A percentile compares a stretch with the other conserved stretches of the same genome.
Evolutionary conservation across 2,329 filamentous ascomycete genomes (phyloP).

Genomic region (Epichloe uncinata): DNA sequence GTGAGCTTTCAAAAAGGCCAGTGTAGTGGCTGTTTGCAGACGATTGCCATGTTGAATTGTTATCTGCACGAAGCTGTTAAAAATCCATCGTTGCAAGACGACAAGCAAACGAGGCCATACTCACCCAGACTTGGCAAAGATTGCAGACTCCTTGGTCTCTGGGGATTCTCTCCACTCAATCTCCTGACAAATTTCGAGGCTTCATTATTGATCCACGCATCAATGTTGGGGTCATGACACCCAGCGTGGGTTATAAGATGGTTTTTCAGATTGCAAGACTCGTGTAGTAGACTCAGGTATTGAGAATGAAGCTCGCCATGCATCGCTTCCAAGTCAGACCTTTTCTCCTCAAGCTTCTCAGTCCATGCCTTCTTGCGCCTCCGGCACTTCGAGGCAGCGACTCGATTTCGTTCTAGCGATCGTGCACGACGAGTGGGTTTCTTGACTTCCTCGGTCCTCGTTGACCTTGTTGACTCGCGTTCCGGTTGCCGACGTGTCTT

Average conservation of each 20-base stretch:
- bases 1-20: background rate
- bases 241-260: slow-evolving; percentile 37
- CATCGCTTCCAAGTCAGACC: slow-evolving; percentile 28
- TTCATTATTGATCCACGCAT: slow-evolving; percentile 39
- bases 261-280: slow-evolving; percentile 35
- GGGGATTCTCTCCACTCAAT: background rate
- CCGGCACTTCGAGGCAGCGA: slow-evolving; percentile 62
- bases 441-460: background rate
- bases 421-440: slow-evolving; percentile 28
- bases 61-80: background rate
- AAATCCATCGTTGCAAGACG: background rate
- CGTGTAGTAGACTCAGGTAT: slow-evolving; percentile 26
- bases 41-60: background rate
- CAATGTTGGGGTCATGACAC: slow-evolving; percentile 40
- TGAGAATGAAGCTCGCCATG: slow-evolving; percentile 31
- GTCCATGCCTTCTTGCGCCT: slow-evolving; percentile 50
- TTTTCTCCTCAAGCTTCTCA: slow-evolving; percentile 33
- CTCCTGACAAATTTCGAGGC: slow-evolving; percentile 32
- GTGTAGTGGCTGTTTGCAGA: slow-evolving; percentile 1
- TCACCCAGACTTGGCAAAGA: slow-evolving; percentile 1
- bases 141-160: background rate
- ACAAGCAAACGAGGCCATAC: background rate
- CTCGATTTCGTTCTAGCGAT: slow-evolving; percentile 56
- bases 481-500: background rate
- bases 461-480: background rate